Evolutionary conservation across 169 alveolate genomes (phyloP), one percentile per base, ranked within the genome.

Genomic region (Eimeria brunetti): DNA sequence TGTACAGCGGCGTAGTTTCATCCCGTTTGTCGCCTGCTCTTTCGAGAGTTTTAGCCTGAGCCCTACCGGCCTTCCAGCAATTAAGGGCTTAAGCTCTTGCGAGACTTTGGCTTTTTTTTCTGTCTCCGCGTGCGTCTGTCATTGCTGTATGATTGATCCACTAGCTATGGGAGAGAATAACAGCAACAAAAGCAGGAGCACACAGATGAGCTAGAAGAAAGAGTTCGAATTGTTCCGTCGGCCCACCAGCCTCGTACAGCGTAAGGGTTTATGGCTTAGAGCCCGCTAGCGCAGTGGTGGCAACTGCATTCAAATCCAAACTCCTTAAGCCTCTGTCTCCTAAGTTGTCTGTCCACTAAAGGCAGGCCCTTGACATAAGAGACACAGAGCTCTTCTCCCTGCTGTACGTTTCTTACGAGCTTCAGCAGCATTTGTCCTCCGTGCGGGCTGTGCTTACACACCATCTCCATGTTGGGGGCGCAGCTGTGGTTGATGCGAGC

Each of bases 291-390:
- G 56, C 90, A 83, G 75, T 83, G 64, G 56, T 11, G 56, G 75
- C 90, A 83, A 33, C 58, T 83, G 90, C 90, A 83, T 18, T 53
- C 90, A 83, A 83, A 83, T 49, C 90, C 90, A 56, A 83, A 83
- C 58, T 30, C 90, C 41, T 83, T 38, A n/a, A 83, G 73, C 73
- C 90, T 83, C 90, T 83, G 76, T 83, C 90, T 53, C 76, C 90
- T 49, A n/a, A 36, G 53, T 30, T 83, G 53, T 36, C 90, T 83
- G 38, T 83, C 67, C 51, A 62, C 14, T 36, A n/a, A 38, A 58
- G 76, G 62, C 46, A 83, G 24, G 76, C 38, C 76, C 67, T 83
- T 58, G 30, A 83, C 2, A 56, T 83, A 83, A 27, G 90, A 83
- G 7, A 53, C 33, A 56, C 90, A 83, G 1, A 83, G 76, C 73